Evolutionary conservation across 768 basidiomycete genomes (phyloP), one percentile per base, ranked within the genome.

Genomic region (Roridomyces roridus): DNA sequence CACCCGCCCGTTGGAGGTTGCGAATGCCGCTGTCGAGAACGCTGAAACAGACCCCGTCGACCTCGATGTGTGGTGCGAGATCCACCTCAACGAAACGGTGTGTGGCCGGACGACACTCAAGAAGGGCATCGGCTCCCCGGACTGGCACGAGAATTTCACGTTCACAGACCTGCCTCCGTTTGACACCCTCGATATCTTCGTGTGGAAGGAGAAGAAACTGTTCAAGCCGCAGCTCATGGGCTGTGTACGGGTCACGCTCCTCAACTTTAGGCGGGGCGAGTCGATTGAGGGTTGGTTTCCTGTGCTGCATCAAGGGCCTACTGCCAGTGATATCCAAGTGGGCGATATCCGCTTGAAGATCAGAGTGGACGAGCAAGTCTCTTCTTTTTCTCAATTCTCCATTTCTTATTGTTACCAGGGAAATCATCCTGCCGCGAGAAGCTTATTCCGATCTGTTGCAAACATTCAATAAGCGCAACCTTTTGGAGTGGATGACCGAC

Each of bases 241-340:
- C 21, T 80, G 77, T 24, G 80, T 87, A 20, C 79, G 78, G 21
- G 84, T 96, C 48, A 75, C 85, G 2, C 77, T 94, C 21, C 72
- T 73, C 9, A 90, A 89, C 65, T 91, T 94, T 65, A 83, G 87
- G 21, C 80, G 92, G 23, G 85, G 87, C 17, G 89, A 92, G 62
- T 69, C 74, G 4, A 80, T 91, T 6, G 92, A 95, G 67, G 93
- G 93, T 14, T 95, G 91, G 91, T 94, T 87, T 70, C 89, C 92
- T 14, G 83, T 93, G 3, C 73, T 89, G 48, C 80, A 82, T 39
- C 67, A 74, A 37, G 83, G 80, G 35, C 71, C 78, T 10, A 66
- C 77, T 36, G 73, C 78, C 26, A 76, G 75, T 21, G 82, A 85
- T 63, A 65, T 84, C 40, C 88, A 89, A 66, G 80, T 85, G 6